Evolutionary conservation across 2,329 filamentous ascomycete genomes (phyloP).

Genomic region (Colletotrichum horii): DNA sequence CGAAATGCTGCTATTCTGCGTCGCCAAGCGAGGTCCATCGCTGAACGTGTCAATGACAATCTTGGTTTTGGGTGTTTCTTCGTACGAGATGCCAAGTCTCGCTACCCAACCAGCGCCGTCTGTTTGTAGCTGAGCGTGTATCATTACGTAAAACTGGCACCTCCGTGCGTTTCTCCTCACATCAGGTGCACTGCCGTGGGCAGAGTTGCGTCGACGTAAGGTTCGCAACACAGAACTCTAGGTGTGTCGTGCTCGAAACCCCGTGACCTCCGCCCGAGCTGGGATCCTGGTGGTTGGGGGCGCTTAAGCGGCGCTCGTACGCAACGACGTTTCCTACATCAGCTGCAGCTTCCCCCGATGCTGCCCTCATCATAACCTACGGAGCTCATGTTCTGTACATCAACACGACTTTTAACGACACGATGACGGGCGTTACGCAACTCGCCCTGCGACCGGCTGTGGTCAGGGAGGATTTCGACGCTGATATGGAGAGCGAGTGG

Average conservation of each 20-base stretch:
- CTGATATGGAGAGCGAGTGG: conserved; percentile 11
- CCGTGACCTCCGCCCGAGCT: background rate
- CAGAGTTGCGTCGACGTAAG: background rate
- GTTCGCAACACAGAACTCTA: conserved; percentile 8
- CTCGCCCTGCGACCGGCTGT: background rate
- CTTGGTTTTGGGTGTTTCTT: background rate
- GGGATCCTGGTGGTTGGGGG: background rate
- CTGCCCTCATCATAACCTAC: background rate
- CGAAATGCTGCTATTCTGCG: background rate
- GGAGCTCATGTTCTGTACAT: background rate
- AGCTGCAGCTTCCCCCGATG: background rate
- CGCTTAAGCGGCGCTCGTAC: background rate
- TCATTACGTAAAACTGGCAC: conserved; percentile 20
- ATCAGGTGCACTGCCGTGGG: background rate
- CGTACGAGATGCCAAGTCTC: conserved; percentile 18
- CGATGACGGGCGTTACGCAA: background rate
- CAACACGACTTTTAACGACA: background rate
- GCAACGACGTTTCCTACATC: background rate
- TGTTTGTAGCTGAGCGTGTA: background rate
- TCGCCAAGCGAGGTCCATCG: background rate
- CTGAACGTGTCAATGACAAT: background rate
- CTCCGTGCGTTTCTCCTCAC: conserved; percentile 13
- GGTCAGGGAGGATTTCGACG: background rate
- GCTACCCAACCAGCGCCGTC: background rate
- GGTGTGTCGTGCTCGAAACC: background rate